These are phyloP conservation scores for Dentipellis sp. DNA, from an alignment of 768 basidiomycete genomes.

Conservation along the genomic window DNA sequence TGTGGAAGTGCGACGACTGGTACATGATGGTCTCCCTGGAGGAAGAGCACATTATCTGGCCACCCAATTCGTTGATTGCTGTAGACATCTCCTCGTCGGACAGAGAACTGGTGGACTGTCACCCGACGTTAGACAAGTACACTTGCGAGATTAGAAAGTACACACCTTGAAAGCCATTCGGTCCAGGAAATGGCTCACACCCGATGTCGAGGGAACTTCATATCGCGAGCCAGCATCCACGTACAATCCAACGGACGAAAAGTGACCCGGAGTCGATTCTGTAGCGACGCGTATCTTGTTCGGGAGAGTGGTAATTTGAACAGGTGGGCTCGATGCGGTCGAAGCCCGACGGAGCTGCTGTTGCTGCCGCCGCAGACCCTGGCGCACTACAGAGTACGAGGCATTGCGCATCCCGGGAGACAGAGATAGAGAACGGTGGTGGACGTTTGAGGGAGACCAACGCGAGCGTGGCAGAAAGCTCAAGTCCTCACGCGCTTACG, in stretches of 20 bases:
- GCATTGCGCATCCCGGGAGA: conserved; percentile 5
- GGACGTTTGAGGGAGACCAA: no score
- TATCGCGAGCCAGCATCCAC: conserved; percentile 91
- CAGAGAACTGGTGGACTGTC: conserved; percentile 64
- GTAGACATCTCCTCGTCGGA: conserved; percentile 71
- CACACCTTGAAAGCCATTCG: conserved; percentile 93
- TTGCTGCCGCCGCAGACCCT: conserved; percentile 3
- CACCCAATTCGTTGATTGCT: conserved; percentile 77
- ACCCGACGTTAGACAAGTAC: not conserved
- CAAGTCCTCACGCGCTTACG: not conserved
- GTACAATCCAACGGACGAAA: conserved; percentile 88
- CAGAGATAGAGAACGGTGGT: not conserved
- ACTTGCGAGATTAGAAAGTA: not conserved
- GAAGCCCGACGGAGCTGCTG: conserved; percentile 7
- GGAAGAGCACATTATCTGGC: conserved; percentile 86
- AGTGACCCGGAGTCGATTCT: conserved; percentile 86
- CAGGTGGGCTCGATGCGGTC: conserved; percentile 21
- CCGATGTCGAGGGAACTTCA: conserved; percentile 63
- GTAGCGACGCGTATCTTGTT: conserved; percentile 92
- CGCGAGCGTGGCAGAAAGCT: not conserved
- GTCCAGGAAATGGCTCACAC: conserved; percentile 88
- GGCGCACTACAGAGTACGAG: conserved; percentile 1
- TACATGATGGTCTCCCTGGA: conserved; percentile 96
- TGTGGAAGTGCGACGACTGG: conserved; percentile 89
- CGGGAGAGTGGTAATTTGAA: conserved; percentile 74